Conservation (phyloP, 1,139 yeast species). For the Yamadazyma atlantica region DNA sequence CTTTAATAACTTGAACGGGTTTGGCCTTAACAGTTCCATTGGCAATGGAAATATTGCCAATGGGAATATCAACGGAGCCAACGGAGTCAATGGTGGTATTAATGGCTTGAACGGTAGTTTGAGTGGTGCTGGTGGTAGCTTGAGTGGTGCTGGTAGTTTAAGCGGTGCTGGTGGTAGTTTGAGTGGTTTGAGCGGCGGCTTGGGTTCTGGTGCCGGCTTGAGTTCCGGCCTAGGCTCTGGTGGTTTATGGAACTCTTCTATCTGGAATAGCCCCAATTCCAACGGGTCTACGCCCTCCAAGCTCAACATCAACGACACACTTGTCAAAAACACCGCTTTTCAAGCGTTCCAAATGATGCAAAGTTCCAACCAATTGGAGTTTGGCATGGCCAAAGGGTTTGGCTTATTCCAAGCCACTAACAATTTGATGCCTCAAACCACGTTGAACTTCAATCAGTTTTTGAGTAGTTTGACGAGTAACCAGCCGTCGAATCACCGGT, state of each 20-base stretch:
- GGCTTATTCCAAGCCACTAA: constrained; percentile 35
- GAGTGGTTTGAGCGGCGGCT: too few species aligned
- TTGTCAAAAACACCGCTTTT: constrained; percentile 25
- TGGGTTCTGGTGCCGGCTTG: constrained; percentile 9
- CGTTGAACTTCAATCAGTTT: constrained; percentile 44
- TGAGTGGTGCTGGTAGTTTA: constrained; percentile 2
- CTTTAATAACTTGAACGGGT: background rate
- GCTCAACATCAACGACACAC: constrained; percentile 5
- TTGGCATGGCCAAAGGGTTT: constrained; percentile 38
- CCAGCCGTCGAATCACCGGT: constrained; percentile 25
- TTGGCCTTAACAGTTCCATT: too few species aligned
- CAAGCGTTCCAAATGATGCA: constrained; percentile 37
- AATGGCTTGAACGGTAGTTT: constrained; percentile 1
- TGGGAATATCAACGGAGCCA: background rate
- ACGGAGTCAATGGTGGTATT: background rate
- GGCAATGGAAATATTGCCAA: too few species aligned
- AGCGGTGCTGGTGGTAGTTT: background rate
- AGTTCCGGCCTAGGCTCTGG: background rate
- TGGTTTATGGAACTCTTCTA: constrained; percentile 28
- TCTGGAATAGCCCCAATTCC: constrained; percentile 26
- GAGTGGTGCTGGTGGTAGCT: background rate
- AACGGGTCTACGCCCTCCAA: constrained; percentile 3
- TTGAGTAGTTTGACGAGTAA: constrained; percentile 34
- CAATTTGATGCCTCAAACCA: constrained; percentile 23
- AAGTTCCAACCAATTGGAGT: constrained; percentile 34